phyloP scores from a whole-genome alignment of 1,284 basidiomycete genomes.

The Microbotryum saponariae region DNA sequence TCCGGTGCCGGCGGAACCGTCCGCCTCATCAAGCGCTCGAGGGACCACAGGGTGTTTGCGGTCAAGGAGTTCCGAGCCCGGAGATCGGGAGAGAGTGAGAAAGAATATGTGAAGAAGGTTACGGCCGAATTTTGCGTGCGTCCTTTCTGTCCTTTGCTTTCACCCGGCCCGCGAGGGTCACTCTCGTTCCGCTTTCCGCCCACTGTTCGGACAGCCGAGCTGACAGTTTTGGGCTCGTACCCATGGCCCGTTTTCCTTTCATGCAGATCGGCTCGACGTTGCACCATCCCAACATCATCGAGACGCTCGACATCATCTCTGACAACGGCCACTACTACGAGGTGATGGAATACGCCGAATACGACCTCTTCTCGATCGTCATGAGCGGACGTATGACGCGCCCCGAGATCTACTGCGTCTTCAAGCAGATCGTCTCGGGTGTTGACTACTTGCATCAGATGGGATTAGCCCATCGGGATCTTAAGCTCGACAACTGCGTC shows the following conservation, averaged over 20 bases:
- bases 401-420: slow-evolving; percentile 97
- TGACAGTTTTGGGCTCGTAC: background rate
- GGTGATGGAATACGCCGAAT: slow-evolving; percentile 99
- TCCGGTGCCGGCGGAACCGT: slow-evolving; percentile 97
- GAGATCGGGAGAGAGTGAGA: slow-evolving; percentile 75
- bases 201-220: background rate
- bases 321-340: slow-evolving; percentile 98
- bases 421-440: slow-evolving; percentile 95
- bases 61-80: slow-evolving; percentile 96
- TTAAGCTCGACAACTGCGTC: slow-evolving; percentile 99
- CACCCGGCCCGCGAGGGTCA: background rate
- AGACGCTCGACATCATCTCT: slow-evolving; percentile 96
- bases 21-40: slow-evolving; percentile 78
- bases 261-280: slow-evolving; percentile 74
- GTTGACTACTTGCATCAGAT: slow-evolving; percentile 97
- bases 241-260: background rate
- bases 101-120: slow-evolving; percentile 98
- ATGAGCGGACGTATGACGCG: slow-evolving; percentile 99
- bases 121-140: slow-evolving; percentile 85
- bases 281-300: slow-evolving; percentile 93
- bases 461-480: slow-evolving; percentile 94
- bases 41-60: slow-evolving; percentile 64
- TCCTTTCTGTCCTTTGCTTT: slow-evolving; percentile 9
- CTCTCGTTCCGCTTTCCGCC: background rate
- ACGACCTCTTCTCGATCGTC: slow-evolving; percentile 96